phyloP scores from a whole-genome alignment of 164 flowering plant genomes.

The Paratinospora sagittata region DNA sequence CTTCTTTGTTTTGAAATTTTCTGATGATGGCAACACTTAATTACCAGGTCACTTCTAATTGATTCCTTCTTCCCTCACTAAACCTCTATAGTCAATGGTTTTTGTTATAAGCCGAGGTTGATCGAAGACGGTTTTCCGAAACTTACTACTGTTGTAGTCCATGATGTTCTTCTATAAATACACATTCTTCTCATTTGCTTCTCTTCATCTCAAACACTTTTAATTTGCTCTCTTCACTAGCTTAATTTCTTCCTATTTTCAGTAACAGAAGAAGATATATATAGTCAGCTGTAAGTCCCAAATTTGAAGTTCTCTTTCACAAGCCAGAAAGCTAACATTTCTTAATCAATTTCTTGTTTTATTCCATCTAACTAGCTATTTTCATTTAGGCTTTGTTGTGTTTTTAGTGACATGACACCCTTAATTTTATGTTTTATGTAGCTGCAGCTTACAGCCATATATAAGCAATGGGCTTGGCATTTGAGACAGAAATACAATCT shows the following conservation, averaged over 20 bases:
- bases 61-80: not conserved
- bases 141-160: not conserved
- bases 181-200: not conserved
- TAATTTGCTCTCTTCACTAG: not conserved
- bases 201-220: not conserved
- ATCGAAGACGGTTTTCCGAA: conserved; percentile 4
- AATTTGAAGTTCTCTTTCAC: not conserved
- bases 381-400: not conserved
- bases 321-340: not conserved
- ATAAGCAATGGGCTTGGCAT: conserved; percentile 16
- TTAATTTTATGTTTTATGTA: not conserved
- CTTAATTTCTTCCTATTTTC: not conserved
- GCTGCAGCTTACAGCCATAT: not conserved
- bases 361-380: not conserved
- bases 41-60: not conserved
- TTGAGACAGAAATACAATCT: conserved; percentile 5
- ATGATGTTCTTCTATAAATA: conserved; percentile 3
- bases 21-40: not conserved
- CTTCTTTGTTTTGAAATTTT: not conserved
- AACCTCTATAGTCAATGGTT: conserved; percentile 6
- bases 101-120: not conserved
- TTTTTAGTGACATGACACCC: not conserved
- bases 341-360: not conserved
- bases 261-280: not conserved
- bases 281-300: not conserved